phyloP scores from a whole-genome alignment of 2,329 filamentous ascomycete species.

The Apiospora hydei region DNA sequence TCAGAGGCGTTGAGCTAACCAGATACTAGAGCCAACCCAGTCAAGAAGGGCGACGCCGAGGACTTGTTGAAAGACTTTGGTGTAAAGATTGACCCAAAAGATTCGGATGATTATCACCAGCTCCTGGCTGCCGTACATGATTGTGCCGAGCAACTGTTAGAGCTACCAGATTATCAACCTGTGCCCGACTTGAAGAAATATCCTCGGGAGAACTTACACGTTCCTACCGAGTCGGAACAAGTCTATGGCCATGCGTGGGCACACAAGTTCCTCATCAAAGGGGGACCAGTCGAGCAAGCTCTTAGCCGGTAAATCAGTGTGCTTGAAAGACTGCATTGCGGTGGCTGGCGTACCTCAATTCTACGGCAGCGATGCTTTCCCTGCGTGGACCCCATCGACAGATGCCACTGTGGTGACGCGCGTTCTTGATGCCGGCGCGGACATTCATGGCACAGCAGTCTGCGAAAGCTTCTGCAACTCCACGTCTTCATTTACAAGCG shows the following conservation, averaged over 20 bases:
- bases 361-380: constrained; percentile 58
- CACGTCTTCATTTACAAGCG: constrained; percentile 54
- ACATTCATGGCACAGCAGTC: constrained; percentile 57
- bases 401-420: constrained; percentile 63
- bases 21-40: constrained; percentile 47
- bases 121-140: constrained; percentile 60
- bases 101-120: constrained; percentile 53
- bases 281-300: constrained; percentile 35
- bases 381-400: constrained; percentile 56
- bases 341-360: constrained; percentile 62
- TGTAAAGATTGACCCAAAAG: constrained; percentile 44
- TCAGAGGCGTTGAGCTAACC: background rate
- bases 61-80: constrained; percentile 46
- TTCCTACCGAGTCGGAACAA: constrained; percentile 49
- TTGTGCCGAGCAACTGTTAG: constrained; percentile 52
- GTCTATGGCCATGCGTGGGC: constrained; percentile 58
- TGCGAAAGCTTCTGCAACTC: constrained; percentile 63
- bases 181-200: constrained; percentile 49
- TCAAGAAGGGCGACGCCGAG: constrained; percentile 49
- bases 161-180: constrained; percentile 56
- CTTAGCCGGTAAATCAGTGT: constrained; percentile 54
- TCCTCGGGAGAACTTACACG: constrained; percentile 52
- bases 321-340: constrained; percentile 62
- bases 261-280: constrained; percentile 54
- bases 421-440: constrained; percentile 56